Evolutionary conservation across 139 green algal genomes (phyloP), one percentile per base, ranked within the genome.

Genomic region (Tetradesmus obliquus): DNA sequence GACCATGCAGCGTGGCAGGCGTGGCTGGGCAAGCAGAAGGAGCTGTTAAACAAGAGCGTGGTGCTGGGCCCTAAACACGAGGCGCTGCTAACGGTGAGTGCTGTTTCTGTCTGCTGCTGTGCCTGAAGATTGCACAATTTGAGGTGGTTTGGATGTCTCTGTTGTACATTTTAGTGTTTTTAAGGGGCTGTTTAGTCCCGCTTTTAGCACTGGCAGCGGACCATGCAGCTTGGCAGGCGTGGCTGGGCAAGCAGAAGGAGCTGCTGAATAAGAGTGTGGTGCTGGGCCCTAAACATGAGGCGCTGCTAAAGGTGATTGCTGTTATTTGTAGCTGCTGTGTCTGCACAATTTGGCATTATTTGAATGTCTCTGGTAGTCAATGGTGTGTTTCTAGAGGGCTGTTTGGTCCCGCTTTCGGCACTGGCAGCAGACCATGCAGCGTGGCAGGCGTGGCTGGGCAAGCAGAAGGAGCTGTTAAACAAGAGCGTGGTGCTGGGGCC

Each of bases 11-110:
- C 76, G 19, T 82, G 55, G 86, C 85, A 62, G 32, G 15, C 13
- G 5, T 92, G 90, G 90, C 51, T 90, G 66, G 22, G 9, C 45
- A 17, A 72, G 13, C 90, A 92, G 60, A 57, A 10, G 6, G 69
- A 92, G 45, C 60, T 92, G 69, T 69, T 90, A 4, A 22, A 13
- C 22, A 79, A 22, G 8, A 81, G 10, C 0, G 83, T 93, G 76
- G 88, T 94, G 71, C 91, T 95, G 69, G 82, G 84, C 2, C 87
- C 89, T 15, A 94, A 94, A 88, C 93, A 93, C 51, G 86, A 86
- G 3, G 72, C 90, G 72, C 7, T 91, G 62, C 79, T 92, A 57
- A 54, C 79, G 90, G 55, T 76, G 72, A 76, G 13, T 84, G 82
- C n/a, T 69, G 79, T 57, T 45, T 45, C 20, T 81, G 20, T 45